Percentiles rank a stretch among this genome's conserved stretches.
These are phyloP conservation scores for Leishmania mexicana DNA, from an alignment of 208 protist genomes.

Conservation along the genomic window DNA sequence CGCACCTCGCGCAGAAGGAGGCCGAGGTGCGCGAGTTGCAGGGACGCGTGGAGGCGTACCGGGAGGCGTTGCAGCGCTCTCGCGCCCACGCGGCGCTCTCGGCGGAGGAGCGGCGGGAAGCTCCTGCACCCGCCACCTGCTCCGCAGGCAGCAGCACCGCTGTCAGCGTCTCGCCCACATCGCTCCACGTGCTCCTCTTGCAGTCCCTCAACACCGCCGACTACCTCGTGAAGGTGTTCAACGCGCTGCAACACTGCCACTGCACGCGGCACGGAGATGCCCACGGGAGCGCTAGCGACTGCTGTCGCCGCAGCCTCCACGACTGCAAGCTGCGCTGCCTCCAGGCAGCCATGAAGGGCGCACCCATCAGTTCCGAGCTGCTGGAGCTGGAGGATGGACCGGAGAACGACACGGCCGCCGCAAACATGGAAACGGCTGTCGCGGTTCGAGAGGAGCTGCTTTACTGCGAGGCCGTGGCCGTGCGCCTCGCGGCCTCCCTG, in stretches of 20 bases:
- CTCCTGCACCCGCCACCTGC: not conserved
- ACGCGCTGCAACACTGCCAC: slow-evolving; percentile 68
- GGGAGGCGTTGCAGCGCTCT: slow-evolving; percentile 36
- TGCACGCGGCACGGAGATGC: slow-evolving; percentile 19
- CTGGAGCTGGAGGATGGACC: slow-evolving; percentile 26
- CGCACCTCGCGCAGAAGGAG: slow-evolving; percentile 30
- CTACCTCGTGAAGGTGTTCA: slow-evolving; percentile 79
- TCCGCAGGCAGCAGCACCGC: not conserved
- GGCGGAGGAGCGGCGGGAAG: not conserved
- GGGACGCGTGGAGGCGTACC: slow-evolving; percentile 54
- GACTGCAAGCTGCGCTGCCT: slow-evolving; percentile 57
- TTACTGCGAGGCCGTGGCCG: slow-evolving; percentile 61
- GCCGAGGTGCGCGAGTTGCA: slow-evolving; percentile 42
- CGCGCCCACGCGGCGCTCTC: slow-evolving; percentile 1
- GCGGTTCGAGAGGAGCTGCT: slow-evolving; percentile 63
- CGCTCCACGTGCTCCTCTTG: slow-evolving; percentile 42
- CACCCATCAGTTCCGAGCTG: slow-evolving; percentile 25
- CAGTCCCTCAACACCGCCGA: slow-evolving; percentile 47
- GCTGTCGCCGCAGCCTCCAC: slow-evolving; percentile 37
- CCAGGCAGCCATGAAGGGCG: slow-evolving; percentile 53
- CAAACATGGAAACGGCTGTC: slow-evolving; percentile 36
- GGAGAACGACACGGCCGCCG: slow-evolving; percentile 29
- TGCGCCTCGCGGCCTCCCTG: slow-evolving; percentile 32
- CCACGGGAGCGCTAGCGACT: not conserved
- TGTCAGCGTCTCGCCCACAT: slow-evolving; percentile 14